These are phyloP conservation scores for Candida mesenterica DNA, from an alignment of 1,139 yeast species.

Conservation along the genomic window DNA sequence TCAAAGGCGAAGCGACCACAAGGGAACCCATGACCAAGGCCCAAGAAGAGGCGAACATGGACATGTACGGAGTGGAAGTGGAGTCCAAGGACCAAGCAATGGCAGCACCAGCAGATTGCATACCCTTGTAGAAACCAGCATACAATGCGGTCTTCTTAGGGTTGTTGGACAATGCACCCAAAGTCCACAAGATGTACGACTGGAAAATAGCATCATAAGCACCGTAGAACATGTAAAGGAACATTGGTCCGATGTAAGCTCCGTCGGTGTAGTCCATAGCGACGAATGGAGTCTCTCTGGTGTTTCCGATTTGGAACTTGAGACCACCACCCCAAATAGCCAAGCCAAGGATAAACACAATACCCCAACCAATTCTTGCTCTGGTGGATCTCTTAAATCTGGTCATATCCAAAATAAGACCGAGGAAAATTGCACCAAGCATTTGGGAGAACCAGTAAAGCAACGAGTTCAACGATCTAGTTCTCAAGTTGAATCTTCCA, in stretches of 20 bases:
- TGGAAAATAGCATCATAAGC: conserved; percentile 58
- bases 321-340: conserved; percentile 66
- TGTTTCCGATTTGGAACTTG: conserved; percentile 47
- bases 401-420: conserved; percentile 46
- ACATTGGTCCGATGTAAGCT: conserved; percentile 56
- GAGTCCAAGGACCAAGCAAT: conserved; percentile 62
- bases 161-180: conserved; percentile 59
- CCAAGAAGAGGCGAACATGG: conserved; percentile 56
- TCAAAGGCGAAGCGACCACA: conserved; percentile 24
- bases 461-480: conserved; percentile 59
- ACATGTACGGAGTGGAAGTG: conserved; percentile 36
- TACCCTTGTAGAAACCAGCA: conserved; percentile 62
- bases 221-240: conserved; percentile 61
- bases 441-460: conserved; percentile 63
- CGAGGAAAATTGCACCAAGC: conserved; percentile 53
- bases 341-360: conserved; percentile 42
- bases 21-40: conserved; percentile 53
- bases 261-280: conserved; percentile 48
- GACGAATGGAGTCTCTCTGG: conserved; percentile 29
- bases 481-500: conserved; percentile 55
- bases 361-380: conserved; percentile 46
- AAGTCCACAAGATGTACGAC: conserved; percentile 52
- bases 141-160: conserved; percentile 56
- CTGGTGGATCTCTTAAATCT: conserved; percentile 41
- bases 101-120: conserved; percentile 65